A percentile compares a stretch with the other conserved stretches of the same genome.
Evolutionary conservation across 495 filamentous ascomycete genomes (phyloP).

Genomic region (Penicillium cosmopolitanum): DNA sequence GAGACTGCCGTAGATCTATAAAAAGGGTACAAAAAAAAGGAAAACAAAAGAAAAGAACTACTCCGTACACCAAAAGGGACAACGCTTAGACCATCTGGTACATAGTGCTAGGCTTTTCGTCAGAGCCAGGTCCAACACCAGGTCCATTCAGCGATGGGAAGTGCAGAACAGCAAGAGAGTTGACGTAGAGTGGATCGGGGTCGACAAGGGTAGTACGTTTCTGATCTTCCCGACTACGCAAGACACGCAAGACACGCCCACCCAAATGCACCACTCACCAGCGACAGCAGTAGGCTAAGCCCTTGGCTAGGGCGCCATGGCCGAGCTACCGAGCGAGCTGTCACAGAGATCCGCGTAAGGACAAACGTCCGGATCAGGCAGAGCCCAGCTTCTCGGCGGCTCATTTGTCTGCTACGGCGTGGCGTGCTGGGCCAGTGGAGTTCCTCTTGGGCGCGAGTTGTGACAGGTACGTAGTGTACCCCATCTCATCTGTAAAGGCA

Average conservation of each 20-base stretch:
- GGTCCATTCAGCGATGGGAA: slow-evolving; percentile 1
- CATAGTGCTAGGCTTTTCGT: background rate
- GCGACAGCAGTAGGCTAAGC: background rate
- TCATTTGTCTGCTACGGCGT: slow-evolving; percentile 30
- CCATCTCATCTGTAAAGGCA: background rate
- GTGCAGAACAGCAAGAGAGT: background rate
- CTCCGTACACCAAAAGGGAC: background rate
- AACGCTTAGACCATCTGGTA: background rate
- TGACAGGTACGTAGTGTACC: slow-evolving; percentile 15
- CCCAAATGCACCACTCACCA: slow-evolving; percentile 15
- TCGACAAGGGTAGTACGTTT: slow-evolving; percentile 18
- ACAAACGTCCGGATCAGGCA: slow-evolving; percentile 10
- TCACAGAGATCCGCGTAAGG: slow-evolving; percentile 15
- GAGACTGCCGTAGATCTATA: slow-evolving; percentile 24
- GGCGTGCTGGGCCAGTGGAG: slow-evolving; percentile 22
- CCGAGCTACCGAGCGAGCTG: slow-evolving; percentile 5
- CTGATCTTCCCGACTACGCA: slow-evolving; percentile 11
- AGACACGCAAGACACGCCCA: slow-evolving; percentile 2
- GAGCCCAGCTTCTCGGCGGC: slow-evolving; percentile 5
- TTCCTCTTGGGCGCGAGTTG: slow-evolving; percentile 18
- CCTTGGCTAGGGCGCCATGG: slow-evolving; percentile 13
- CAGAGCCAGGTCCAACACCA: background rate
- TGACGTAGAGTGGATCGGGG: slow-evolving; percentile 11
- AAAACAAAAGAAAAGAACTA: background rate
- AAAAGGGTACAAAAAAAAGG: slow-evolving; percentile 10